These are phyloP conservation scores for Dispira simplex DNA, from an alignment of 192 early-diverging fungal genomes.

Conservation along the genomic window DNA sequence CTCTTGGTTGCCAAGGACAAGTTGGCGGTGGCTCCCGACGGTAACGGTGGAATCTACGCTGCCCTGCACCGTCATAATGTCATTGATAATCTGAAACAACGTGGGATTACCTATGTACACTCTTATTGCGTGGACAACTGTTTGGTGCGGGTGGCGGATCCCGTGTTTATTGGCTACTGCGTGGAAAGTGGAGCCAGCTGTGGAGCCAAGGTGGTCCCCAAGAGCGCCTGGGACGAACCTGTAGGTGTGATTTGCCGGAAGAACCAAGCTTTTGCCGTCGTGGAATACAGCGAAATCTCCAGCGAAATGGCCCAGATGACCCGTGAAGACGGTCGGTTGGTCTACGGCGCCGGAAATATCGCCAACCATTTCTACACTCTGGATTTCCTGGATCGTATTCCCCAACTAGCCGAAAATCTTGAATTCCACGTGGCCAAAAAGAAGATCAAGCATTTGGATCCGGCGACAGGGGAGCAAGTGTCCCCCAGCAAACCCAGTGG, in stretches of 20 bases:
- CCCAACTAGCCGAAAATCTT: conserved; percentile 64
- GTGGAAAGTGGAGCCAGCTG: conserved; percentile 78
- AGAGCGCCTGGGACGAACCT: conserved; percentile 67
- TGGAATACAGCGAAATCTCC: conserved; percentile 95
- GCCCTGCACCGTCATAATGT: conserved; percentile 74
- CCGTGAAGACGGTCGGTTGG: conserved; percentile 50
- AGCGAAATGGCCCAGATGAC: conserved; percentile 46
- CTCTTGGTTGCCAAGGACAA: conserved; percentile 63
- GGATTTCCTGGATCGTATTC: conserved; percentile 76
- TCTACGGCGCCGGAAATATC: conserved; percentile 91
- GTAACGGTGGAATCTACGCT: conserved; percentile 93
- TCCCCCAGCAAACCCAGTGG: conserved; percentile 74
- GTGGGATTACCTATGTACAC: conserved; percentile 80
- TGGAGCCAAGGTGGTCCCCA: conserved; percentile 91
- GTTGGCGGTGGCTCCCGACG: conserved; percentile 75
- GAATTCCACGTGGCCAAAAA: conserved; percentile 97
- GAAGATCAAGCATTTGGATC: conserved; percentile 88
- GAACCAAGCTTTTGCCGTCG: conserved; percentile 67
- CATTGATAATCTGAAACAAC: conserved; percentile 57
- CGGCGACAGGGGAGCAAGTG: conserved; percentile 50
- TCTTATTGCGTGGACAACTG: conserved; percentile 98
- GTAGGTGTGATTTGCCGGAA: conserved; percentile 93
- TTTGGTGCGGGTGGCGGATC: conserved; percentile 90
- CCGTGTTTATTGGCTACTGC: conserved; percentile 90
- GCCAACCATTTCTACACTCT: conserved; percentile 96